These are phyloP conservation scores for Stentor roeselii DNA, from an alignment of 73 alveolate genomes.

Conservation along the genomic window DNA sequence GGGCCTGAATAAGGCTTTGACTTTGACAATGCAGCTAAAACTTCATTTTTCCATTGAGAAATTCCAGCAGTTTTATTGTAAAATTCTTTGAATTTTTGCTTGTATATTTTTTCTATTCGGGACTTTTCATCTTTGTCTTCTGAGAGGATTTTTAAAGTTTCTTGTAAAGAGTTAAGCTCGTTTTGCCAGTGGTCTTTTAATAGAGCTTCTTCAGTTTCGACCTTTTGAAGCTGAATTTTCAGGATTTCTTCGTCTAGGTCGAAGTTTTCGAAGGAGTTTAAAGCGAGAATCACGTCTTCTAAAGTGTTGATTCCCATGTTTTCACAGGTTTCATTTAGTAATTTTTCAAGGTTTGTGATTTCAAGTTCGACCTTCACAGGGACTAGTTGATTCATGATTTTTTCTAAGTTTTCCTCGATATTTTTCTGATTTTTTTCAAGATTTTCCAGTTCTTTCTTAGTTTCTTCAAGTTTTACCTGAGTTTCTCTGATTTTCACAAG, in stretches of 20 bases:
- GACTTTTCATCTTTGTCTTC: not conserved
- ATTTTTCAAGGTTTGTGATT: not conserved
- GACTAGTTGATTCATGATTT: not conserved
- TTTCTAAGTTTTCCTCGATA: not conserved
- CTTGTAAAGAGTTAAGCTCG: not conserved
- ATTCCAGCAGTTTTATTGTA: constrained; percentile 1
- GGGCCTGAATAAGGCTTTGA: constrained; percentile 4
- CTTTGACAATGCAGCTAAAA: not conserved
- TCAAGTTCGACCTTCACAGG: not conserved
- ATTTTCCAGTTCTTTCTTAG: not conserved
- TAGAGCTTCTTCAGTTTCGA: not conserved
- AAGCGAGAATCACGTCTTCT: constrained; percentile 12
- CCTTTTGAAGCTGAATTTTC: not conserved
- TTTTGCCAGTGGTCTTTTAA: not conserved
- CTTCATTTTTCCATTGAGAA: constrained; percentile 15
- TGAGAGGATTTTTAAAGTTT: not conserved
- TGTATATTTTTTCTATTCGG: not conserved
- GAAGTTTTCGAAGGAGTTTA: not conserved
- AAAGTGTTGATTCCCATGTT: not conserved
- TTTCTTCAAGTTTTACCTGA: not conserved
- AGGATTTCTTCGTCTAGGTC: constrained; percentile 18
- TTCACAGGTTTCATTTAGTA: not conserved
- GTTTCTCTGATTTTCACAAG: not conserved
- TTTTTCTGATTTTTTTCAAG: not conserved
- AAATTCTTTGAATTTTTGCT: not conserved